Evolutionary conservation across 257 asterid genomes (phyloP).

Genomic region (Primulina tabacum): DNA sequence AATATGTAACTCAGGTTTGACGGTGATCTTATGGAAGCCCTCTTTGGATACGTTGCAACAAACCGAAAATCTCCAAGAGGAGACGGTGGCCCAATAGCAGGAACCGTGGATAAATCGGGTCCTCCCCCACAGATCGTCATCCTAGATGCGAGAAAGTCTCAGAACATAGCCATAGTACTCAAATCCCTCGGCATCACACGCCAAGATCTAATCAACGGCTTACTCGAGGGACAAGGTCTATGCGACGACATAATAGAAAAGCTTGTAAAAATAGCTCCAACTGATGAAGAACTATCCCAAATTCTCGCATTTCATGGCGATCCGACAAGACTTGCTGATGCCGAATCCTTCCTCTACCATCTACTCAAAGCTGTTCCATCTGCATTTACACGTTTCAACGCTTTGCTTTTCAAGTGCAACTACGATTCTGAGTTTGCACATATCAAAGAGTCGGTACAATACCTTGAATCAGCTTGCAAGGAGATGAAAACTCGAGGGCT

Average conservation of each 20-base stretch:
- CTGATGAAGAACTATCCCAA: slow-evolving; percentile 57
- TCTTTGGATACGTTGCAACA: slow-evolving; percentile 83
- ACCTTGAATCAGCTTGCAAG: slow-evolving; percentile 64
- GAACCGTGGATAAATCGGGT: slow-evolving; percentile 40
- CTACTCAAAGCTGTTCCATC: slow-evolving; percentile 80
- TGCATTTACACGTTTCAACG: slow-evolving; percentile 65
- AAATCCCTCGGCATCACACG: slow-evolving; percentile 62
- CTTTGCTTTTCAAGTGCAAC: slow-evolving; percentile 68
- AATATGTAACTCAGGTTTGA: slow-evolving; percentile 57
- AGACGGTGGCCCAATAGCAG: slow-evolving; percentile 26
- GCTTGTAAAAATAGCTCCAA: slow-evolving; percentile 63
- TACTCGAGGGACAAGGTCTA: slow-evolving; percentile 58
- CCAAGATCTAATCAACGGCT: slow-evolving; percentile 57
- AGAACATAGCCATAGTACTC: slow-evolving; percentile 72
- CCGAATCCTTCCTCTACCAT: slow-evolving; percentile 85
- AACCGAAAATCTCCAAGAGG: slow-evolving; percentile 65
- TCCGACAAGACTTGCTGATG: slow-evolving; percentile 68
- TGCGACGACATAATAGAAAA: slow-evolving; percentile 65
- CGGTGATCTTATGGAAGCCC: slow-evolving; percentile 95
- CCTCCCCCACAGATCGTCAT: slow-evolving; percentile 69
- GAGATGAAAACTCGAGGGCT: slow-evolving; percentile 77
- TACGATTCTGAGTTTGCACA: slow-evolving; percentile 45
- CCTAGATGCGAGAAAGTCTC: slow-evolving; percentile 81
- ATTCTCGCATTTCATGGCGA: slow-evolving; percentile 70
- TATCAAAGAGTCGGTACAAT: slow-evolving; percentile 45